Base-by-base conservation (phyloP, 345 rosid genomes). In the Murraya koenigii region DNA sequence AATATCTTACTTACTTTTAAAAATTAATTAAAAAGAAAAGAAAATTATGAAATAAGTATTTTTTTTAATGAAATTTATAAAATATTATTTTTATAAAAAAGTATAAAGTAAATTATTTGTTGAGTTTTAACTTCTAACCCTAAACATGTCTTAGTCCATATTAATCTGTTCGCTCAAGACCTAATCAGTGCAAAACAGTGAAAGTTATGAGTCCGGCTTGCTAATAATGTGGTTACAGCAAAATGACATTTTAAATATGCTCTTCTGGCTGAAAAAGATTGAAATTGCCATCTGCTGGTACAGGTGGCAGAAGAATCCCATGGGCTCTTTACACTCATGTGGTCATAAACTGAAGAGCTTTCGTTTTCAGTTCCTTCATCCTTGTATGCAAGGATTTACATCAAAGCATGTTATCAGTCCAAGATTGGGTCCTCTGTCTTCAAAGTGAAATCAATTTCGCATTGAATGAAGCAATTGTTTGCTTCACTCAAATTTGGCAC, bases 281-380 rank as follows among this genome's bases (percentile, higher is more conserved):
- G 64, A 63, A 41, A 70, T 20, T 56, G 73, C 39, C 55, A 65
- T 14, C 22, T 9, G 19, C 19, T 7, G 23, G 8, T 22, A 54
- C 32, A 64, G 75, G 82, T 78, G 83, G 75, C 62, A 11, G 25
- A 75, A 58, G 65, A 66, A 66, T 78, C 69, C 69, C 33, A 17
- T 49, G 2, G 0, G 10, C 35, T 71, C 75, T 44, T 41, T 62
- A 79, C 82, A 80, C 58, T 22, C 61, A 11, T 68, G 85, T 80
- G 85, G 87, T 36, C 69, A 75, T 14, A 79, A 71, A 58, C 61
- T 70, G n/a, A 8, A 15, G 33, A 68, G 71, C 69, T 82, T 82
- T 81, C 86, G 39, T 74, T 80, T 78, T 82, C 86, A 76, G 15
- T 4, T 20, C 25, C 22, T 32, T 7, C 33, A 28, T 15, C 2